phyloP scores from a whole-genome alignment of 2,329 filamentous ascomycete genomes.

The Aspergillus calidoustus region DNA sequence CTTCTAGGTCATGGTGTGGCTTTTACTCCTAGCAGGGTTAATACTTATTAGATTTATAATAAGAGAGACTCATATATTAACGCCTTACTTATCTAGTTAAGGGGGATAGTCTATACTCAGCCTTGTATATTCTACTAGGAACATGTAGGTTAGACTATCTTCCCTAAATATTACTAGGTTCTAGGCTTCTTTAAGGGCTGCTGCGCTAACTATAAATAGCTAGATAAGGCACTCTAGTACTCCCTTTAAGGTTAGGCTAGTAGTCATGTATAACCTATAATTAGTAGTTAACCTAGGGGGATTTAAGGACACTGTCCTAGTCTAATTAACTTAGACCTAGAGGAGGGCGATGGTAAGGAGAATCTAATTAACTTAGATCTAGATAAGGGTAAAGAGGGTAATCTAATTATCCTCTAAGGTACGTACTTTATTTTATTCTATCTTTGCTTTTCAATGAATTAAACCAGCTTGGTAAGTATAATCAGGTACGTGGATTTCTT shows the following conservation, averaged over 20 bases:
- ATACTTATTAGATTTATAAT: no score
- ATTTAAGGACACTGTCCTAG: no score
- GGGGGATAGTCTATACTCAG: no score
- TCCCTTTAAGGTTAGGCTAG: conserved; percentile 3
- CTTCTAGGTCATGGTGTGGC: no score
- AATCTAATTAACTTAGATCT: conserved; percentile 16
- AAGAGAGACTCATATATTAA: no score
- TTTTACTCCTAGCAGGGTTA: no score
- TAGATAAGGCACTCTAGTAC: conserved; percentile 4
- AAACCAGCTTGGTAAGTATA: neutral
- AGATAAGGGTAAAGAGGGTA: neutral
- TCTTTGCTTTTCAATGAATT: neutral
- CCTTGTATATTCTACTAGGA: no score
- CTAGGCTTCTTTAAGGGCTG: conserved; percentile 12
- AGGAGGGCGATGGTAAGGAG: neutral
- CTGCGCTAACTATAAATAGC: conserved; percentile 17
- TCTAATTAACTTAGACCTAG: neutral
- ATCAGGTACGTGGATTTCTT: neutral
- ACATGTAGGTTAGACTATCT: no score
- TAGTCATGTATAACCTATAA: no score
- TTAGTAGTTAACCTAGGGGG: neutral
- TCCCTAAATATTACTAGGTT: no score
- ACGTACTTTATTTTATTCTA: neutral
- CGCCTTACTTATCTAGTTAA: no score
- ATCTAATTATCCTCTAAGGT: conserved; percentile 11